Evolutionary conservation across 257 asterid species (phyloP), one percentile per base, ranked within the genome.

Genomic region (Scutellaria minor): DNA sequence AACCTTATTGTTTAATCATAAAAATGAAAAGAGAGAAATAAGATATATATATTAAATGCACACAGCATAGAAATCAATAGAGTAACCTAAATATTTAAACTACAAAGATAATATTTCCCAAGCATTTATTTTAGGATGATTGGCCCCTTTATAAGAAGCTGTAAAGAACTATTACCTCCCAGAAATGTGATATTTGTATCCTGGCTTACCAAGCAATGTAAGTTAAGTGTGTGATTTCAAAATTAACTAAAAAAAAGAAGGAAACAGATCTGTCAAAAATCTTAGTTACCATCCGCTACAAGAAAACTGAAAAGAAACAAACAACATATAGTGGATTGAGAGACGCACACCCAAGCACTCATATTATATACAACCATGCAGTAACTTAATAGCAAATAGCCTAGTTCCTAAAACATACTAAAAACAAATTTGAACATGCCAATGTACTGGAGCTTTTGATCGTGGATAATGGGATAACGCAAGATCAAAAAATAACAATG

Each of bases 401-500:
- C 18, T 41, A 2, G 46, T 20, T 7, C 20, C 15, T 55, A 13
- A 48, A 47, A 60, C n/a, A 44, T 35, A 45, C 24, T 45, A 27
- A 48, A 51, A 74, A 35, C 27, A 11, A 15, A 42, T 12, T 35
- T 56, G 24, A 73, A 50, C 40, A 56, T 13, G 44, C 55, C 37
- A 3, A 10, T 37, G 31, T 48, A 42, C 40, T 27, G 27, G 37
- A 66, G 14, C 54, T 18, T 0, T 45, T 63, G 44, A 74, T 20
- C 53, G 52, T 2, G 10, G 63, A 35, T 18, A 54, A 63, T 2
- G 54, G n/a, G 15, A 52, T 64, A 44, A 18, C 31, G 52, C 13
- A 3, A 31, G 31, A 48, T 18, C 67, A 18, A 3, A 51, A 66
- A 12, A 6, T 15, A 62, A 37, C 70, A 66, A 74, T 55, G 22